A percentile compares a stretch with the other conserved stretches of the same genome.
These are phyloP conservation scores for Ramaria sp. DNA, from an alignment of 768 basidiomycete genomes.

Conservation along the genomic window DNA sequence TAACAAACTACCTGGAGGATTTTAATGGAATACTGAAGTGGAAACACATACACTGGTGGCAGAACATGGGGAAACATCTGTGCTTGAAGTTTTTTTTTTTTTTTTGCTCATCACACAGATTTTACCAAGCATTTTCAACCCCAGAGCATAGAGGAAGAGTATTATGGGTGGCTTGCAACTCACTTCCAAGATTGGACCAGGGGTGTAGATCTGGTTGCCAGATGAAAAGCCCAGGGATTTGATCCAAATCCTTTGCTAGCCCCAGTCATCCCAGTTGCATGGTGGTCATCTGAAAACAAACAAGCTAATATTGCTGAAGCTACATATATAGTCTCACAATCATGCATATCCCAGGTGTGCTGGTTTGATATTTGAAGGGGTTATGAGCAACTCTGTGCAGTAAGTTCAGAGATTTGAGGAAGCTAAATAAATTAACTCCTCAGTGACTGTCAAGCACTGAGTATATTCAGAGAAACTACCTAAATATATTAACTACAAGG, in stretches of 20 bases:
- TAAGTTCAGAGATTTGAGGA: too few species aligned
- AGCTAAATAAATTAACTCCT: too few species aligned
- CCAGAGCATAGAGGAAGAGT: background rate
- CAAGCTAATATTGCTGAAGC: background rate
- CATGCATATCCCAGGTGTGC: too few species aligned
- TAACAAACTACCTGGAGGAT: conserved; percentile 27
- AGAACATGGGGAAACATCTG: conserved; percentile 20
- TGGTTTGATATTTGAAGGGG: too few species aligned
- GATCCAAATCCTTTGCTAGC: background rate
- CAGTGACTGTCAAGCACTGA: too few species aligned
- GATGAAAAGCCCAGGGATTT: background rate
- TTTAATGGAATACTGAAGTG: conserved; percentile 24
- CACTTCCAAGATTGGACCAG: background rate
- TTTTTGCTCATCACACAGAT: conserved; percentile 12
- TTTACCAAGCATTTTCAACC: conserved; percentile 15
- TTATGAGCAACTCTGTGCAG: too few species aligned
- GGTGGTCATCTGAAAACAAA: background rate
- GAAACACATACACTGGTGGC: conserved; percentile 18
- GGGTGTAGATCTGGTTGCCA: background rate
- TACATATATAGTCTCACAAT: too few species aligned
- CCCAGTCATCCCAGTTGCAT: background rate
- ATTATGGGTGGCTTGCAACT: background rate
- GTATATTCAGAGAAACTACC: too few species aligned
- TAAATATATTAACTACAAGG: too few species aligned
- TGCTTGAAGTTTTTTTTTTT: conserved; percentile 21